Evolutionary conservation across 2,329 filamentous ascomycete genomes (phyloP).

Genomic region (Botrytis galanthina): DNA sequence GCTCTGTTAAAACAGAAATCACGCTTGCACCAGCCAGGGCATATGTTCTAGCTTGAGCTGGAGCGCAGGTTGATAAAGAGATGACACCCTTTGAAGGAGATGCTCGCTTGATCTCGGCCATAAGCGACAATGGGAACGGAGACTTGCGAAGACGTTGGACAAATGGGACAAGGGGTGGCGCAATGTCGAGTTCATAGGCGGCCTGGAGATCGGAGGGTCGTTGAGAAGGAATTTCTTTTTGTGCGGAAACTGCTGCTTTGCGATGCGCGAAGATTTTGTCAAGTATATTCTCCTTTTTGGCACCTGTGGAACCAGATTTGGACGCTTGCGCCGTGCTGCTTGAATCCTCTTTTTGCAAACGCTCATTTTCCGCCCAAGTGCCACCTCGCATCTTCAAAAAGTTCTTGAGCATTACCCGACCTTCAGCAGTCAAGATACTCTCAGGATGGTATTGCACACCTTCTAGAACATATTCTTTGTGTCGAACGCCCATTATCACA

Average conservation of each 20-base stretch:
- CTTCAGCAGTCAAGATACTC: constrained; percentile 89
- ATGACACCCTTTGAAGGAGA: constrained; percentile 97
- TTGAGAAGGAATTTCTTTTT: constrained; percentile 83
- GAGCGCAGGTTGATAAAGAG: constrained; percentile 80
- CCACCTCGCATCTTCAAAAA: constrained; percentile 86
- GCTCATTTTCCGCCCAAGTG: constrained; percentile 82
- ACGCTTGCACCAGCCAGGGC: constrained; percentile 92
- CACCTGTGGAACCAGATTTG: constrained; percentile 30
- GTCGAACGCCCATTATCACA: constrained; percentile 94
- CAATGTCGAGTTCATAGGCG: constrained; percentile 78
- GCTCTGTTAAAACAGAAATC: constrained; percentile 97
- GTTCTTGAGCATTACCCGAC: constrained; percentile 86
- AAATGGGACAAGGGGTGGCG: constrained; percentile 81
- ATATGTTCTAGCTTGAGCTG: constrained; percentile 86
- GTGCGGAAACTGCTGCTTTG: constrained; percentile 69
- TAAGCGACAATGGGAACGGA: constrained; percentile 83
- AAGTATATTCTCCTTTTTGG: constrained; percentile 79
- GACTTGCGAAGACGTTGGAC: constrained; percentile 75
- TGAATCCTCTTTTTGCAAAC: constrained; percentile 47
- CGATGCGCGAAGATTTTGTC: constrained; percentile 87
- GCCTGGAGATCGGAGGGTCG: constrained; percentile 80
- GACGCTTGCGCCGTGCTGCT: constrained; percentile 32
- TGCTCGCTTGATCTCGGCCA: constrained; percentile 96
- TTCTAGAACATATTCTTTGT: constrained; percentile 88
- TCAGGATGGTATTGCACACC: constrained; percentile 98